Conservation (phyloP, 805 yeast species). For the Candida ponderosae region DNA sequence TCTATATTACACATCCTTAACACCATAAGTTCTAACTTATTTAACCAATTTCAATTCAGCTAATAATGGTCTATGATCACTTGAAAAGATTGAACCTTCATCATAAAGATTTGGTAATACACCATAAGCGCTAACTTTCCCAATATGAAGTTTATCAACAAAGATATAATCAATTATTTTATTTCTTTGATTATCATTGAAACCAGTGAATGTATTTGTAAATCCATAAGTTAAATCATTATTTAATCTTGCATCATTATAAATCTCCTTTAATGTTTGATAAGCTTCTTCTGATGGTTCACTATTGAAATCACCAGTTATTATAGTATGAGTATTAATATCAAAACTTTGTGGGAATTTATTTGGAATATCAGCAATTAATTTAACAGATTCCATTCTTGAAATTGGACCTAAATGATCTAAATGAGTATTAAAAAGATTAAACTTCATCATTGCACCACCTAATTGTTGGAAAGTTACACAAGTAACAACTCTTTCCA, state of each 20-base stretch:
- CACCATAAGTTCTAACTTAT: neutral
- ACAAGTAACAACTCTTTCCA: constrained; percentile 30
- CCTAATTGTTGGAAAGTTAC: constrained; percentile 20
- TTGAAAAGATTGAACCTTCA: constrained; percentile 20
- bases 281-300: constrained; percentile 34
- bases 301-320: constrained; percentile 55
- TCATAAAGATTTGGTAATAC: constrained; percentile 29
- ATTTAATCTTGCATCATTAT: constrained; percentile 29
- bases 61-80: constrained; percentile 42
- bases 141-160: constrained; percentile 6
- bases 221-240: constrained; percentile 31
- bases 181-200: constrained; percentile 23
- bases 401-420: constrained; percentile 41
- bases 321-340: constrained; percentile 31
- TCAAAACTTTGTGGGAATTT: too few species aligned
- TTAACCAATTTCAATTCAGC: constrained; percentile 20
- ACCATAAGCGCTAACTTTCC: constrained; percentile 21
- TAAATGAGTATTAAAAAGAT: constrained; percentile 39
- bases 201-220: constrained; percentile 41
- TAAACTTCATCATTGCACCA: constrained; percentile 14
- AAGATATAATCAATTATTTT: constrained; percentile 25
- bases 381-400: constrained; percentile 35
- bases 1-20: neutral
- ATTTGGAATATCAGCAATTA: constrained; percentile 31
- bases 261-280: constrained; percentile 27